Percentiles rank a stretch among this genome's conserved stretches.
Conservation (phyloP, 2,329 filamentous ascomycete species). For the Xylariaceae sp. region DNA sequence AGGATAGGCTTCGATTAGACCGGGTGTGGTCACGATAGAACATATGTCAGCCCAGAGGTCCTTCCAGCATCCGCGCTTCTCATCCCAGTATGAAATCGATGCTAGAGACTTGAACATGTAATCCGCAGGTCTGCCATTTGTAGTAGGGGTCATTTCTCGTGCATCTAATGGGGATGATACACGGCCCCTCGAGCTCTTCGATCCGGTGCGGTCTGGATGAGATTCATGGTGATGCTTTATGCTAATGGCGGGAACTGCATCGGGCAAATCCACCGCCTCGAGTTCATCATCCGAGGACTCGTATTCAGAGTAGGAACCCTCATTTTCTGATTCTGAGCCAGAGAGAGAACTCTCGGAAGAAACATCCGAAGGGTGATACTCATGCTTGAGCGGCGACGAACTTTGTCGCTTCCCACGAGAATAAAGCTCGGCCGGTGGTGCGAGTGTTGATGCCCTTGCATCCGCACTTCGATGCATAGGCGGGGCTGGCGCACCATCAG, state of each 20-base stretch:
- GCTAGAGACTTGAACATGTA: constrained; percentile 46
- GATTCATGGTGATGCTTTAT: constrained; percentile 39
- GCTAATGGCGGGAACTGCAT: constrained; percentile 54
- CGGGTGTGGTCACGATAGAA: constrained; percentile 52
- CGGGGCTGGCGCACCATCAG: constrained; percentile 51
- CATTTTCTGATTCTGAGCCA: constrained; percentile 39
- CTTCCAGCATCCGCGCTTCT: constrained; percentile 55
- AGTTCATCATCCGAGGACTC: constrained; percentile 50
- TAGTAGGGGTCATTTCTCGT: constrained; percentile 55
- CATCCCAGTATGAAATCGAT: constrained; percentile 57
- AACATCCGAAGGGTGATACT: constrained; percentile 80
- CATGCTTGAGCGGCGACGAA: constrained; percentile 93
- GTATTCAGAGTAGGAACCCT: constrained; percentile 40
- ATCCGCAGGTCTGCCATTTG: constrained; percentile 39
- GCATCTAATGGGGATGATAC: constrained; percentile 79
- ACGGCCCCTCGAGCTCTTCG: constrained; percentile 51
- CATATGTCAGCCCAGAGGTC: constrained; percentile 49
- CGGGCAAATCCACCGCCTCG: constrained; percentile 55
- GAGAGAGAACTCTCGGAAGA: constrained; percentile 42
- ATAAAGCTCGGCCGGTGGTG: constrained; percentile 43
- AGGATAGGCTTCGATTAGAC: constrained; percentile 54
- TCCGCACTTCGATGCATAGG: constrained; percentile 47
- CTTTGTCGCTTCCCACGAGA: constrained; percentile 60
- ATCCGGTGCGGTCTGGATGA: constrained; percentile 39
- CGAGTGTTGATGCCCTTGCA: constrained; percentile 37